These are phyloP conservation scores for Chenopodium formosanum DNA, from an alignment of 148 eudicot species.

Conservation along the genomic window DNA sequence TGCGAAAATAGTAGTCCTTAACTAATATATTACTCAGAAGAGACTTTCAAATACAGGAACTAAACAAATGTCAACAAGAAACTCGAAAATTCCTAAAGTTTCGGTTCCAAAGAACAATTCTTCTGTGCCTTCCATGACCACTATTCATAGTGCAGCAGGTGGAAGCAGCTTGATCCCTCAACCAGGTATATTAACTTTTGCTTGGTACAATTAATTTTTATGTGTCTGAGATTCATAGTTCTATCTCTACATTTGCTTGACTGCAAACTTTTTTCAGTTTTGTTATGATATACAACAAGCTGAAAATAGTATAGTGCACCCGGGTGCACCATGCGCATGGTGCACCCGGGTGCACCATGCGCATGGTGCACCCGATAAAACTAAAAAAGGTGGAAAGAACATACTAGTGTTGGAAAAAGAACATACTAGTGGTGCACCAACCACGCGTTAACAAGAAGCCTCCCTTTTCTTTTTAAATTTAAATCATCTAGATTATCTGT, in stretches of 20 bases:
- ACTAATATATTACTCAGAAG: conserved; percentile 56
- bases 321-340: too few species aligned
- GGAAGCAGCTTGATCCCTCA: conserved; percentile 37
- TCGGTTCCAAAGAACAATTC: conserved; percentile 44
- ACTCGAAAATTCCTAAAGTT: conserved; percentile 63
- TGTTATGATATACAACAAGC: neutral
- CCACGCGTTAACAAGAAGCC: neutral
- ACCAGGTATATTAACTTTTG: conserved; percentile 45
- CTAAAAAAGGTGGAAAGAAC: too few species aligned
- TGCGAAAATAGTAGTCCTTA: conserved; percentile 38
- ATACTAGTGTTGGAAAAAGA: too few species aligned
- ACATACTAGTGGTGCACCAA: too few species aligned
- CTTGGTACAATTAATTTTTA: neutral
- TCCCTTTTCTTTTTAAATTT: neutral
- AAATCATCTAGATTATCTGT: neutral
- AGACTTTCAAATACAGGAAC: conserved; percentile 55
- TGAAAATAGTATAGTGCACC: too few species aligned
- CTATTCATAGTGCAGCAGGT: conserved; percentile 31
- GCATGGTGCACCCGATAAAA: too few species aligned
- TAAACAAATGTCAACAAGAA: conserved; percentile 38
- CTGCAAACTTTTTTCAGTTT: neutral
- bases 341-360: too few species aligned
- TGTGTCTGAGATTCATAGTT: neutral
- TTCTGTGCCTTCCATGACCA: conserved; percentile 28
- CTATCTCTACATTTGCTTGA: conserved; percentile 17